These are phyloP conservation scores for Plenodomus tracheiphilus DNA, from an alignment of 2,329 filamentous ascomycete species.

Conservation along the genomic window DNA sequence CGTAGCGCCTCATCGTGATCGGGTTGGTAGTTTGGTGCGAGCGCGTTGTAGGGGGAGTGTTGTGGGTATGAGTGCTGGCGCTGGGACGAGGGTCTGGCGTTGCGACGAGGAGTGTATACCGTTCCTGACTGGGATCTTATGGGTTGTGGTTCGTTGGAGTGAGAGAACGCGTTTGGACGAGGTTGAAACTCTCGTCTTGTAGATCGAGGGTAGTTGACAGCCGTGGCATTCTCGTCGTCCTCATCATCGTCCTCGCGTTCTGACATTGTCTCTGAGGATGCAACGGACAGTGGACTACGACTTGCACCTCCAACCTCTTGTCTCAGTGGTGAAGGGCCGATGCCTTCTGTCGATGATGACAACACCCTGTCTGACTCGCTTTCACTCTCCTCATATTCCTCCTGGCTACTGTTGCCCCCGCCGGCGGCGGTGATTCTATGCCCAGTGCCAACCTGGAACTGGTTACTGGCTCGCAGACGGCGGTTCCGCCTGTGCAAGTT, in stretches of 20 bases:
- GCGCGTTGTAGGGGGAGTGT: conserved; percentile 66
- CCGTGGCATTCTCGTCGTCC: conserved; percentile 76
- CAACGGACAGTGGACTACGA: conserved; percentile 32
- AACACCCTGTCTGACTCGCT: conserved; percentile 78
- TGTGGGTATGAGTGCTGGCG: conserved; percentile 48
- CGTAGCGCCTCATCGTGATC: conserved; percentile 93
- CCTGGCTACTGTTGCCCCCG: conserved; percentile 83
- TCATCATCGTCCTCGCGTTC: conserved; percentile 43
- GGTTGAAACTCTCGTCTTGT: conserved; percentile 70
- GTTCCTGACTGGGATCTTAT: conserved; percentile 52
- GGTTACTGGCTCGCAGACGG: conserved; percentile 36
- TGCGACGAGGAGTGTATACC: conserved; percentile 49
- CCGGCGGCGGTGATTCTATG: conserved; percentile 49
- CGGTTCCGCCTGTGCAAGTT: conserved; percentile 64
- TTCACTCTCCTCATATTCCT: conserved; percentile 93
- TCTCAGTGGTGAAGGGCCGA: conserved; percentile 44
- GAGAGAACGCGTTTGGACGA: conserved; percentile 89
- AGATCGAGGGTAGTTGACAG: conserved; percentile 65
- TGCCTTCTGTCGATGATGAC: conserved; percentile 65
- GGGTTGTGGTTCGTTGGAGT: conserved; percentile 63
- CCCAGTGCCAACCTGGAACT: conserved; percentile 39
- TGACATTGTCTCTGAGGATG: conserved; percentile 44
- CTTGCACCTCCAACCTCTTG: conserved; percentile 32
- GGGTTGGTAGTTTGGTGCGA: conserved; percentile 75
- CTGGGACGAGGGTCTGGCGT: conserved; percentile 39